phyloP scores from a whole-genome alignment of 2,329 filamentous ascomycete genomes.

The Fusarium begoniae region DNA sequence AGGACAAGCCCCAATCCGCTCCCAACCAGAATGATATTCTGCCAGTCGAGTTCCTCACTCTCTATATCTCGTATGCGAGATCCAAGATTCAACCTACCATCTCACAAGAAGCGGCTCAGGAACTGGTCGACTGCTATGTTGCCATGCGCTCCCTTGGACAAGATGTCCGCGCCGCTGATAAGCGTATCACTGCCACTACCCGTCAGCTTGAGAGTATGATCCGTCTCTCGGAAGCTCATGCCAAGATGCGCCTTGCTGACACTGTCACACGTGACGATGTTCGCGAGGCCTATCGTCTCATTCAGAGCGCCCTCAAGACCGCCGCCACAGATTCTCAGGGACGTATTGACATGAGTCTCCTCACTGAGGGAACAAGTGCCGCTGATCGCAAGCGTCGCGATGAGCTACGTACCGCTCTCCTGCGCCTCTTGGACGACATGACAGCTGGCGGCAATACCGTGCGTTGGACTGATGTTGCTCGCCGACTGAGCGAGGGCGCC shows the following conservation, averaged over 20 bases:
- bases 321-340: slow-evolving; percentile 94
- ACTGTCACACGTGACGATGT: slow-evolving; percentile 86
- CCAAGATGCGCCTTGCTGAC: slow-evolving; percentile 89
- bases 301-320: slow-evolving; percentile 93
- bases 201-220: slow-evolving; percentile 99
- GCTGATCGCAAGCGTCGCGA: slow-evolving; percentile 84
- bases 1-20: slow-evolving; percentile 91
- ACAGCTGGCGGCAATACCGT: slow-evolving; percentile 73
- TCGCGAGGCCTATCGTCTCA: slow-evolving; percentile 88
- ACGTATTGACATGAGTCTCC: slow-evolving; percentile 93
- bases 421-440: slow-evolving; percentile 83
- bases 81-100: slow-evolving; percentile 85
- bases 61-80: slow-evolving; percentile 97
- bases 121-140: slow-evolving; percentile 88
- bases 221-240: slow-evolving; percentile 92
- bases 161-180: slow-evolving; percentile 86
- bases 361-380: slow-evolving; percentile 93
- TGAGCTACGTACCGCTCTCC: slow-evolving; percentile 83
- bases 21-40: slow-evolving; percentile 78
- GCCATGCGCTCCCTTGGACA: slow-evolving; percentile 94
- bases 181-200: slow-evolving; percentile 97
- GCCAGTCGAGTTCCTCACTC: slow-evolving; percentile 93
- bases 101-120: slow-evolving; percentile 80
- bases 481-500: slow-evolving; percentile 75
- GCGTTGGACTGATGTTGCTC: slow-evolving; percentile 80